Evolutionary conservation across 768 basidiomycete species (phyloP).

Genomic region (Pholiota molesta): DNA sequence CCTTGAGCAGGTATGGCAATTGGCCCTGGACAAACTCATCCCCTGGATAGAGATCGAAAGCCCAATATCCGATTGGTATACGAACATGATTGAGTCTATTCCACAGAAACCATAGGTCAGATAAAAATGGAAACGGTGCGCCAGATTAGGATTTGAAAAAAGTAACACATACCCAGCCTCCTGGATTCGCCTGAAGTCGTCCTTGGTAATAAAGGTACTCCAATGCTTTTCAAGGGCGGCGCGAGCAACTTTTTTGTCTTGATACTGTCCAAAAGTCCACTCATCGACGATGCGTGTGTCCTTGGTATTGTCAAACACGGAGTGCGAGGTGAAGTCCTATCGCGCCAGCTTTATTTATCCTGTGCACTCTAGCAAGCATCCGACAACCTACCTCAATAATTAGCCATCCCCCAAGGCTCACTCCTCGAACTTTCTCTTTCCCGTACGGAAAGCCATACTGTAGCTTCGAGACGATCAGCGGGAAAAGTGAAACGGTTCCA

Average conservation of each 20-base stretch:
- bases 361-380: neutral
- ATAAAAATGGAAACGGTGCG: neutral
- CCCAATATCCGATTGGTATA: slow-evolving; percentile 88
- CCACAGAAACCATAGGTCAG: neutral
- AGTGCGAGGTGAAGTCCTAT: slow-evolving; percentile 80
- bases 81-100: slow-evolving; percentile 78
- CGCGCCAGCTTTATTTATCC: neutral
- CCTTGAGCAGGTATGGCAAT: slow-evolving; percentile 63
- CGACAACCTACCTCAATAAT: slow-evolving; percentile 42
- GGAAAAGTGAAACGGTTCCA: neutral
- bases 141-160: neutral
- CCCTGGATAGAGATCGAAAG: slow-evolving; percentile 73
- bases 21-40: slow-evolving; percentile 83
- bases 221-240: slow-evolving; percentile 64
- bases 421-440: slow-evolving; percentile 73
- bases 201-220: slow-evolving; percentile 83
- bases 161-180: slow-evolving; percentile 62
- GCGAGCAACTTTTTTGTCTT: slow-evolving; percentile 50
- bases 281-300: slow-evolving; percentile 67
- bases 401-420: slow-evolving; percentile 75
- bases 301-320: slow-evolving; percentile 70
- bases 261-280: slow-evolving; percentile 73
- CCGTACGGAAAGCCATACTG: slow-evolving; percentile 72
- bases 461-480: neutral
- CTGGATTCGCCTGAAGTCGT: slow-evolving; percentile 75